Conservation (phyloP, 148 eudicot species). For the Mesembryanthemum crystallinum region DNA sequence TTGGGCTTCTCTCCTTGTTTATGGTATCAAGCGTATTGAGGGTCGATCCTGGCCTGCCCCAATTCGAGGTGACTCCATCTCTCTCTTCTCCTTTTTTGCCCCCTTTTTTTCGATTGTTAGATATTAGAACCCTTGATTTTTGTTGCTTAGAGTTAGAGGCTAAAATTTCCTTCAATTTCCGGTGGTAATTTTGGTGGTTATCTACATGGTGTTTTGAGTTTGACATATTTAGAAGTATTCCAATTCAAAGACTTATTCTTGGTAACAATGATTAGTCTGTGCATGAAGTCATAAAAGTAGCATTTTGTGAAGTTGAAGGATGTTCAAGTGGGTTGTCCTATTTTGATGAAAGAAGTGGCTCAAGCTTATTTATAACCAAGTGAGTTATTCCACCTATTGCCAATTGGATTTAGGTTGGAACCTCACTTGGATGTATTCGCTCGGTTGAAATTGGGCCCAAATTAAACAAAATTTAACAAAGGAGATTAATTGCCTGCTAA, state of each 20-base stretch:
- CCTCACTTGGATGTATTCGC: too few relatives aligned
- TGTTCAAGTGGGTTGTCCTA: too few relatives aligned
- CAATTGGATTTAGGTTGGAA: too few relatives aligned
- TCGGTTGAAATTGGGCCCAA: too few relatives aligned
- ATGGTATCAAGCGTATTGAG: conserved; percentile 88
- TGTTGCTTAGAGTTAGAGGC: neutral
- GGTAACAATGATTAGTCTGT: neutral
- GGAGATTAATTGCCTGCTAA: neutral
- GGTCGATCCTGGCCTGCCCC: conserved; percentile 99
- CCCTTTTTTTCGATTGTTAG: neutral
- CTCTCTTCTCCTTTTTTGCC: neutral
- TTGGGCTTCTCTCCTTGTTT: conserved; percentile 92
- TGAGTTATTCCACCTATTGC: too few relatives aligned
- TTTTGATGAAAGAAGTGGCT: too few relatives aligned
- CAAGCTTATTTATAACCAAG: too few relatives aligned
- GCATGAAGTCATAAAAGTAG: neutral
- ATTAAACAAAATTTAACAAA: too few relatives aligned
- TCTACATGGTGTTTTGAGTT: neutral
- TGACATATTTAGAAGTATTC: neutral
- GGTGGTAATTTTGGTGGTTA: neutral
- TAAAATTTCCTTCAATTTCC: neutral
- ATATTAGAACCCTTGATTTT: neutral
- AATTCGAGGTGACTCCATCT: conserved; percentile 45
- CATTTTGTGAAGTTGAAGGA: neutral
- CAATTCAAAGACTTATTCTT: conserved; percentile 7